phyloP scores from a whole-genome alignment of 2,329 filamentous ascomycete species.

The Penicillium sp. region DNA sequence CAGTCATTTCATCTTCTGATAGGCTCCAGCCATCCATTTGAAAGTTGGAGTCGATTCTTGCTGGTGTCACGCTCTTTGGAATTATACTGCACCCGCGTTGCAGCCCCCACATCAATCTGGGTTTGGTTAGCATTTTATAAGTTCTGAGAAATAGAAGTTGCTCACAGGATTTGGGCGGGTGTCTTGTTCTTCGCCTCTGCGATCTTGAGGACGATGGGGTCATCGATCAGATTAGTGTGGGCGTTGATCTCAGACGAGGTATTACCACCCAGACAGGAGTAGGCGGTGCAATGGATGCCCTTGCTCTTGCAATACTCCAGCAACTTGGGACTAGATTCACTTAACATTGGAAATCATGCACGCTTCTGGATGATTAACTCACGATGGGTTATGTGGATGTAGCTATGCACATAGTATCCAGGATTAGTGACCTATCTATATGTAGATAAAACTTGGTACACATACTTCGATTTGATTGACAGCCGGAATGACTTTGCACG shows the following conservation, averaged over 20 bases:
- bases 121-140: background rate
- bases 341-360: background rate
- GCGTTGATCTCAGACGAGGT: background rate
- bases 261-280: conserved; percentile 72
- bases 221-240: conserved; percentile 63
- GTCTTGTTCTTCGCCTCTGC: background rate
- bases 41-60: conserved; percentile 66
- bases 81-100: conserved; percentile 71
- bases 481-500: conserved; percentile 51
- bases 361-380: background rate
- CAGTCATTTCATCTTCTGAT: background rate
- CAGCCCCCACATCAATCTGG: conserved; percentile 56
- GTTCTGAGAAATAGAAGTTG: background rate
- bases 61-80: conserved; percentile 67
- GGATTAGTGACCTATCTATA: background rate
- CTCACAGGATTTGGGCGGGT: conserved; percentile 19
- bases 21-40: conserved; percentile 40
- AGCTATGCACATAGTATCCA: background rate
- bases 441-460: conserved; percentile 6
- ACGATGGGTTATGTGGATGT: background rate
- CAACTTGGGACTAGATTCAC: conserved; percentile 59
- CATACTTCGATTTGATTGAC: conserved; percentile 75
- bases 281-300: conserved; percentile 61
- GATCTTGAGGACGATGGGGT: conserved; percentile 15
- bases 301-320: conserved; percentile 66